These are phyloP conservation scores for Globisporangium lucens DNA, from an alignment of 352 stramenopile species.

Conservation along the genomic window DNA sequence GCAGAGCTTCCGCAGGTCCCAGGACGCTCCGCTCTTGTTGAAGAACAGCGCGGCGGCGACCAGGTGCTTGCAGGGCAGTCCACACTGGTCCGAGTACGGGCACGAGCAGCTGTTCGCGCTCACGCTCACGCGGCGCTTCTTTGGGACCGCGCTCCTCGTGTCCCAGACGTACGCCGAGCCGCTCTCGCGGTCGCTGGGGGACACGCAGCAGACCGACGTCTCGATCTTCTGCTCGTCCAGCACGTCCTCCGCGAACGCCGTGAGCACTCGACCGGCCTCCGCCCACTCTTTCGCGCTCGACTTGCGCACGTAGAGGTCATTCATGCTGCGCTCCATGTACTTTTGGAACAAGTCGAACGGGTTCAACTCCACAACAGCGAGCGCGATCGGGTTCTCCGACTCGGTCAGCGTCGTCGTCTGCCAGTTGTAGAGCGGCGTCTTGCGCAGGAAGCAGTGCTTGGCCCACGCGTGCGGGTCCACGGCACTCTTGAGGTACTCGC, in stretches of 20 bases:
- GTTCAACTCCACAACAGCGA: conserved; percentile 17
- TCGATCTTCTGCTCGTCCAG: conserved; percentile 26
- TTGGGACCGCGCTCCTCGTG: conserved; percentile 22
- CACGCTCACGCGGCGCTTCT: conserved; percentile 41
- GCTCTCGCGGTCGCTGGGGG: conserved; percentile 34
- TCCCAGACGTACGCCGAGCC: conserved; percentile 42
- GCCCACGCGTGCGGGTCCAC: conserved; percentile 29
- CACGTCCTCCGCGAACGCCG: not conserved
- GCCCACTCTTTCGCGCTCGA: conserved; percentile 21
- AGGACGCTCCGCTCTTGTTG: conserved; percentile 14
- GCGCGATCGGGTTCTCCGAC: conserved; percentile 15
- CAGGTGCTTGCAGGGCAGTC: conserved; percentile 41
- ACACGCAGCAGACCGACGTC: conserved; percentile 30
- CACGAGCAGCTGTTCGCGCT: conserved; percentile 34
- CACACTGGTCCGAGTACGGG: conserved; percentile 29
- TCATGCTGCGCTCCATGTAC: conserved; percentile 47
- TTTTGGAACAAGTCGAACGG: conserved; percentile 44
- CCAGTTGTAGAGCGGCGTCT: conserved; percentile 33
- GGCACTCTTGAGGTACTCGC: conserved; percentile 20
- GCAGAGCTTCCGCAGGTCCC: too few species aligned
- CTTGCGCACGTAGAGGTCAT: conserved; percentile 33
- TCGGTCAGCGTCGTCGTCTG: conserved; percentile 27
- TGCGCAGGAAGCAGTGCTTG: conserved; percentile 31
- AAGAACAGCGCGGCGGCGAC: conserved; percentile 33
- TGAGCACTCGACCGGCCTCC: too few species aligned